phyloP scores from a whole-genome alignment of 148 eudicot genomes.

The Silene uniflora region DNA sequence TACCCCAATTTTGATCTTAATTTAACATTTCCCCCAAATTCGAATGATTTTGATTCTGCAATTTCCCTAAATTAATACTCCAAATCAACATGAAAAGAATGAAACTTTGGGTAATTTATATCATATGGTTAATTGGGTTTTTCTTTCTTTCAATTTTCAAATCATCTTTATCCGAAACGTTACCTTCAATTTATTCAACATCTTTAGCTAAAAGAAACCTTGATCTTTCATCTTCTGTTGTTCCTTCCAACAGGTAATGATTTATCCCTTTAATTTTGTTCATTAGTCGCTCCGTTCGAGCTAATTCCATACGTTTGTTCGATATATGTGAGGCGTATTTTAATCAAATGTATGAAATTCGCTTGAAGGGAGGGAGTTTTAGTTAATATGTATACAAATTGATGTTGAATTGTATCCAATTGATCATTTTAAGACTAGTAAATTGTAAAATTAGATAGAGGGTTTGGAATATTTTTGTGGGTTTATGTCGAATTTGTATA shows the following conservation, averaged over 20 bases:
- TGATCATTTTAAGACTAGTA: neutral
- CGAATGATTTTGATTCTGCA: neutral
- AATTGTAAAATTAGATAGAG: neutral
- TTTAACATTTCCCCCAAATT: neutral
- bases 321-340: too few species aligned
- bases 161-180: slow-evolving; percentile 18
- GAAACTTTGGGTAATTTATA: slow-evolving; percentile 15
- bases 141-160: slow-evolving; percentile 27
- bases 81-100: slow-evolving; percentile 17
- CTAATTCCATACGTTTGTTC: too few species aligned
- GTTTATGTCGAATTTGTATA: too few species aligned
- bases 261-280: neutral
- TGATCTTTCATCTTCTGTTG: slow-evolving; percentile 17
- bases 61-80: neutral
- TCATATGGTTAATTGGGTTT: slow-evolving; percentile 24
- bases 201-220: slow-evolving; percentile 20
- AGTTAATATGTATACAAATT: too few species aligned
- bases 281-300: too few species aligned
- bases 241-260: slow-evolving; percentile 21
- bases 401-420: neutral
- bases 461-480: neutral
- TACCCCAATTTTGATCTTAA: neutral
- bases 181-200: slow-evolving; percentile 4
- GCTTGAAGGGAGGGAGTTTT: too few species aligned
- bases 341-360: too few species aligned